phyloP scores from a whole-genome alignment of 768 basidiomycete genomes.

The Boletus eberwhitei region DNA sequence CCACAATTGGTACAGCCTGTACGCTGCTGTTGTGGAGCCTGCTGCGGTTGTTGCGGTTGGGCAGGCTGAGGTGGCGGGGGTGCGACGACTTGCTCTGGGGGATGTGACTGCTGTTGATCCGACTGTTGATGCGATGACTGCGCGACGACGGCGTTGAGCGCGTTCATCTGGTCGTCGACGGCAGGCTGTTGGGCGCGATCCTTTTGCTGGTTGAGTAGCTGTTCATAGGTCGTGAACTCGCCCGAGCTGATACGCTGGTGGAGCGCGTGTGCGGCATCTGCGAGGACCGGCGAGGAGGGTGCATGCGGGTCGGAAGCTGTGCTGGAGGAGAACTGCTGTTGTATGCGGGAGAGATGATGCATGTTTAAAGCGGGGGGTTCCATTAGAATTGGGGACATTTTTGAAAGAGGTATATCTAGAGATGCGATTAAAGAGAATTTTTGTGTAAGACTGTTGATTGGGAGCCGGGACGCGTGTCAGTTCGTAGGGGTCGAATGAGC shows the following conservation, averaged over 20 bases:
- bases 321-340: conserved; percentile 41
- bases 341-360: conserved; percentile 50
- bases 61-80: conserved; percentile 24
- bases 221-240: conserved; percentile 32
- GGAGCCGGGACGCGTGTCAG: conserved; percentile 16
- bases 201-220: conserved; percentile 30
- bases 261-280: conserved; percentile 24
- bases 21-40: conserved; percentile 39
- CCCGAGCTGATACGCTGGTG: conserved; percentile 29
- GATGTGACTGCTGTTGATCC: conserved; percentile 15
- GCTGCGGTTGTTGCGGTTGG: conserved; percentile 24
- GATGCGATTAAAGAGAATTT: conserved; percentile 31
- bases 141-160: conserved; percentile 6
- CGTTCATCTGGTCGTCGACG: conserved; percentile 13
- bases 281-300: conserved; percentile 19
- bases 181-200: conserved; percentile 25
- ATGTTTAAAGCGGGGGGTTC: conserved; percentile 52
- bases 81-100: conserved; percentile 27
- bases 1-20: conserved; percentile 67
- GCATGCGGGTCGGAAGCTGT: conserved; percentile 31
- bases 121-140: conserved; percentile 11
- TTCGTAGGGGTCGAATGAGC: not conserved
- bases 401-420: conserved; percentile 27
- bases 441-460: conserved; percentile 22
- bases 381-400: conserved; percentile 58